Evolutionary conservation across 495 filamentous ascomycete species (phyloP), one percentile per base, ranked within the genome.

Genomic region (Neurospora sp.): DNA sequence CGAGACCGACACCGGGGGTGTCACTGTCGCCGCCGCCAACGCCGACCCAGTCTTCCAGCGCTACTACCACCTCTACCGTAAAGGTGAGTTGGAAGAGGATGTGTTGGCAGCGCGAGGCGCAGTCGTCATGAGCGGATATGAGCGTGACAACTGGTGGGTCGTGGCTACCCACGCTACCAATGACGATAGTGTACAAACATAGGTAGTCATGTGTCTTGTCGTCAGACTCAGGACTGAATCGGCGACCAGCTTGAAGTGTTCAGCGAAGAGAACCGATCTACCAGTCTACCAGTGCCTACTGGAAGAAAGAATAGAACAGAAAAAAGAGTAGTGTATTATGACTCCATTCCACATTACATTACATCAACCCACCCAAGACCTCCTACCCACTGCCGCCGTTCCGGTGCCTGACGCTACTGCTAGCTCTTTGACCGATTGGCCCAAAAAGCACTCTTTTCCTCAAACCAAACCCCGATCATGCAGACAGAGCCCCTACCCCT

Each of bases 61-160:
- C 72, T 99, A 97, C 79, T 99, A 99, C 78, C 96, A 99, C 83
- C 85, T 99, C 10, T 99, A 97, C 82, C 85, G 90, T 68, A 87
- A 91, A 76, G 92, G 91, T 31, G 96, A 99, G 81, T 82, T 99
- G 77, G 94, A 97, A 78, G 85, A 88, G 44, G 93, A 99, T 80
- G 87, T 97, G 73, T 77, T 78, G 47, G 84, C 82, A 37, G 96
- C 93, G 61, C 94, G 93, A 39, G 96, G 96, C 41, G 80, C 78
- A 69, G 88, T 97, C 20, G 73, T 95, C 53, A 90, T 91, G 74
- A 90, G 90, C 71, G 96, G 96, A 38, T 99, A 98, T 83, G 96
- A 99, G 78, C 96, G 89, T 81, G 96, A 99, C 75, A 99, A 99
- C 85, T 98, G 96, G 96, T 99, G 96, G 95, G 93, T 81, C 61